Base-by-base conservation (phyloP, 352 stramenopile species). In the Pythium phragmiticola region DNA sequence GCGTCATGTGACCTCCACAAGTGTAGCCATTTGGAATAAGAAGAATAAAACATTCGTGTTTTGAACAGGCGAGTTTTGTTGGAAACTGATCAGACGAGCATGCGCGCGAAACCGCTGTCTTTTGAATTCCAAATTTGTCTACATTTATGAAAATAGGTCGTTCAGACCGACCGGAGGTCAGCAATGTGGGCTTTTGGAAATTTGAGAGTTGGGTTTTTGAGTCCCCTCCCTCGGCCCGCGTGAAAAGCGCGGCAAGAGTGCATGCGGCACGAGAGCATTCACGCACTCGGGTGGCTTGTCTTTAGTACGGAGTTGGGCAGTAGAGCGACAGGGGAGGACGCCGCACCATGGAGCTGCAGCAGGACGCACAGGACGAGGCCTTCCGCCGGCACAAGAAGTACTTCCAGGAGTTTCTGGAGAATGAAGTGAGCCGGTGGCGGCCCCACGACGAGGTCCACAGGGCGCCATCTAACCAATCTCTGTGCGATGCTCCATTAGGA, bases 301-400 rank as follows among this genome's bases (percentile, higher is more conserved):
- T 42, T 21, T 21, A 21, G 21, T 21, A 21, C 37, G 37, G 37
- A 17, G 37, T 42, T 9, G 3, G 14, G 37, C 21, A 21, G 5
- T 7, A 28, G 46, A 52, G 19, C 19, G 46, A 52, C 26, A 52
- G 46, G 26, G 46, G 21, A 21, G 21, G 21, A 21, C 21, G 21
- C 21, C 21, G 21, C 21, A 23, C 41, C 52, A 91, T 91, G 82
- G 84, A 91, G 55, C 77, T 92, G 67, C 83, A 90, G 69, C 84
- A 93, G 70, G 84, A 93, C 65, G 82, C 82, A 60, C 69, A 90
- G 61, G 87, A 95, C 69, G 87, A 95, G 67, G 82, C 82, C 56
- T 92, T 92, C 67, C 84, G 85, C 52, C 84, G 87, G 57, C 78
- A 95, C 76, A 92, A 95, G 65, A 89, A 89, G 69, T 95, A 95